Evolutionary conservation across 805 yeast species (phyloP), one percentile per base, ranked within the genome.

Genomic region (Candida bentonensis): DNA sequence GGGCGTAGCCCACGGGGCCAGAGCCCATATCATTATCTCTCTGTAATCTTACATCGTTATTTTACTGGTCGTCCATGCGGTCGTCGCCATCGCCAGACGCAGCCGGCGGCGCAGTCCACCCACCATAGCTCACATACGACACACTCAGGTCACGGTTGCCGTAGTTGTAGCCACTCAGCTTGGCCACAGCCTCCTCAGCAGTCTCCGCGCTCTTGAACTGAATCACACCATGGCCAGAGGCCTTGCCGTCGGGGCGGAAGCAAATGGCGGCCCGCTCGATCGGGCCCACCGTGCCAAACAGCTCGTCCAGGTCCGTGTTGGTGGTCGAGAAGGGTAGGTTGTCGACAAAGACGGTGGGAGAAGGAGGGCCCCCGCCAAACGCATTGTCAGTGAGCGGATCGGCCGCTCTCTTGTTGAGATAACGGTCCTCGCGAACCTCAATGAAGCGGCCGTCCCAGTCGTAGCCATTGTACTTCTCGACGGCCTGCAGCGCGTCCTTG

Each of bases 291-390:
- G 89, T 80, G 59, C 81, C 89, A 59, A 88, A 88, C 47, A 89
- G 70, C 52, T 88, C 96, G 51, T 69, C 75, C 51, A 89, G 71
- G 62, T 89, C 96, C 46, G 80, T 78, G 51, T 79, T 78, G 25
- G 86, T 76, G n/a, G 96, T 88, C 43, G 87, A 80, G 70, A 76
- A 85, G 23, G 97, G 97, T 57, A 89, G 68, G 66, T 89, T 89
- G 40, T 70, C 72, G 21, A 82, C 87, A 57, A 65, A 82, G 40
- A 89, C 72, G 21, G 74, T 69, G 26, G 68, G 73, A 42, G 77
- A 79, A 42, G 75, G 76, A 33, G 65, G 72, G 39, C 85, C 86
- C 40, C 69, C 65, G 1, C 81, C 83, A 5, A 59, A 54, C 39
- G 82, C 87, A 45, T 78, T 80, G 41, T 70, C 74, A 13, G 87